Evolutionary conservation across 495 filamentous ascomycete species (phyloP).

Genomic region (Lasiosphaeriaceae sp.): DNA sequence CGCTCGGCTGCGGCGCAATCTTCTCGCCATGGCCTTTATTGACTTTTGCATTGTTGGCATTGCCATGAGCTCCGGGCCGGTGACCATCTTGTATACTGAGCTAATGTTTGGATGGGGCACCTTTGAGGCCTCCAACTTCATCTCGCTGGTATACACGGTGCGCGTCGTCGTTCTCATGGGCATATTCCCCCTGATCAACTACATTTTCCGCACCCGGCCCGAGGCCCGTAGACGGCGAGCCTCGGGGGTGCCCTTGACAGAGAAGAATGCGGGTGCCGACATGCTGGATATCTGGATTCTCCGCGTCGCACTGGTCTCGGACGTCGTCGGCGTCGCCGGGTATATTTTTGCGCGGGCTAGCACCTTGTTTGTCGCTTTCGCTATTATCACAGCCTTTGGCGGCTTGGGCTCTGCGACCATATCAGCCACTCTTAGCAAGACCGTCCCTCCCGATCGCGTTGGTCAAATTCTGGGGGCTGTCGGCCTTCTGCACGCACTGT

Average conservation of each 20-base stretch:
- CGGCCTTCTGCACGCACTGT: constrained; percentile 79
- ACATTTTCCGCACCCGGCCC: constrained; percentile 57
- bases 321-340: constrained; percentile 70
- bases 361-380: constrained; percentile 59
- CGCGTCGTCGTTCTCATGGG: constrained; percentile 72
- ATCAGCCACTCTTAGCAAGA: constrained; percentile 81
- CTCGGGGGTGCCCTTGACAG: constrained; percentile 27
- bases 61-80: constrained; percentile 71
- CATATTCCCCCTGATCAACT: constrained; percentile 67
- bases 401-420: constrained; percentile 81
- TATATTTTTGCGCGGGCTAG: constrained; percentile 61
- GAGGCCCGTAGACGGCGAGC: constrained; percentile 29
- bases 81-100: constrained; percentile 76
- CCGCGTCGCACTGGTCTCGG: constrained; percentile 70
- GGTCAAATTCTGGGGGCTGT: constrained; percentile 84
- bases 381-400: constrained; percentile 68
- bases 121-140: constrained; percentile 69
- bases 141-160: constrained; percentile 68
- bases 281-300: constrained; percentile 73
- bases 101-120: constrained; percentile 78
- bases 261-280: constrained; percentile 66
- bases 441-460: constrained; percentile 74
- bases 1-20: constrained; percentile 66
- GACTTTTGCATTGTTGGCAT: constrained; percentile 78
- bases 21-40: constrained; percentile 72